phyloP scores from a whole-genome alignment of 495 filamentous ascomycete species.

The Halenospora varia region DNA sequence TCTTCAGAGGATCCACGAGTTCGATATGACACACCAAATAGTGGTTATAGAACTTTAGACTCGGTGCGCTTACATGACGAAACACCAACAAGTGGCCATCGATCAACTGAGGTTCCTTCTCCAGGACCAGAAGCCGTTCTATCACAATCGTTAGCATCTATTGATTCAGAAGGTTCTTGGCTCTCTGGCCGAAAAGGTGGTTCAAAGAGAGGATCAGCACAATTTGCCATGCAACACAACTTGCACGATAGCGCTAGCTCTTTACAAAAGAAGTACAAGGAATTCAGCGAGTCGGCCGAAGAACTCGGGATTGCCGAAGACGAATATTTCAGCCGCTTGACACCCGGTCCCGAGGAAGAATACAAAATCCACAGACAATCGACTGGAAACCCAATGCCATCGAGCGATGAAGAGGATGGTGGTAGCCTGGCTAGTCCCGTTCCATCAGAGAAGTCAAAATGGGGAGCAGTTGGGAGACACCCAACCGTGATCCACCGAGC shows the following conservation, averaged over 20 bases:
- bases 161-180: constrained; percentile 92
- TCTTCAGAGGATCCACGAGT: constrained; percentile 25
- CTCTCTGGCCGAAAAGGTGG: constrained; percentile 61
- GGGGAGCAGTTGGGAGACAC: constrained; percentile 48
- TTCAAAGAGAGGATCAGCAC: constrained; percentile 32
- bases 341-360: constrained; percentile 38
- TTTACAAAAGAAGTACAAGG: constrained; percentile 37
- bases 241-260: constrained; percentile 39
- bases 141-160: constrained; percentile 44
- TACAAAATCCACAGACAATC: constrained; percentile 16
- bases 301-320: constrained; percentile 61
- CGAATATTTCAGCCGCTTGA: constrained; percentile 56
- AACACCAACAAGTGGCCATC: constrained; percentile 25
- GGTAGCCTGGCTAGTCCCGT: constrained; percentile 19
- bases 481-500: constrained; percentile 45
- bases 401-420: constrained; percentile 28
- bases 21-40: constrained; percentile 44
- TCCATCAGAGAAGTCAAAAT: constrained; percentile 20
- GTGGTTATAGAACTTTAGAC: constrained; percentile 38
- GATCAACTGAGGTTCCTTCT: constrained; percentile 27
- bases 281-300: constrained; percentile 48
- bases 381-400: constrained; percentile 21
- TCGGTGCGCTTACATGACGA: constrained; percentile 20
- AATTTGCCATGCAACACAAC: constrained; percentile 26
- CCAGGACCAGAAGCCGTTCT: constrained; percentile 41